Evolutionary conservation across 345 rosid genomes (phyloP).

Genomic region (Carallia brachiata): DNA sequence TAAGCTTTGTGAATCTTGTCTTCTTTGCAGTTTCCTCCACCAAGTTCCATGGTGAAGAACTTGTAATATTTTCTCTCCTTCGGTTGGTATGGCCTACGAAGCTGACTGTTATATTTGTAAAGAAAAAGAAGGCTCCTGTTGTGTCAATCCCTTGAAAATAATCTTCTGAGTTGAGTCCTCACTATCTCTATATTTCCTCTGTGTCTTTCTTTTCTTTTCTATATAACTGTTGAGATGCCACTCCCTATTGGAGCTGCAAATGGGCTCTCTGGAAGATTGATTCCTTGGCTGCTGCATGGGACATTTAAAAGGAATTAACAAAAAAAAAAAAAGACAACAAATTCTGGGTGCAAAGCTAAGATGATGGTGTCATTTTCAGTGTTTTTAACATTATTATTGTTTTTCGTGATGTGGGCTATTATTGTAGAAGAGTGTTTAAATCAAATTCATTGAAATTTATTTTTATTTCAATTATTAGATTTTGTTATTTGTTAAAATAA

Average conservation of each 20-base stretch:
- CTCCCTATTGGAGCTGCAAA: slow-evolving; percentile 60
- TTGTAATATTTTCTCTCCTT: slow-evolving; percentile 24
- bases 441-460: too few relatives aligned
- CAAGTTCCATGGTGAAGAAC: slow-evolving; percentile 26
- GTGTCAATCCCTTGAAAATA: slow-evolving; percentile 15
- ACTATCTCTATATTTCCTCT: slow-evolving; percentile 34
- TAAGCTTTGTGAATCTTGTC: slow-evolving; percentile 35
- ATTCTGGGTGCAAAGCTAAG: too few relatives aligned
- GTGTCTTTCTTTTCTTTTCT: slow-evolving; percentile 35
- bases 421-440: too few relatives aligned
- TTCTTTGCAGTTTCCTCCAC: slow-evolving; percentile 33
- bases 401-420: too few relatives aligned
- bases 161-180: slow-evolving; percentile 14
- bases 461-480: too few relatives aligned
- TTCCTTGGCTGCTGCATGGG: slow-evolving; percentile 47
- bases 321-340: background rate
- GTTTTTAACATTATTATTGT: too few relatives aligned
- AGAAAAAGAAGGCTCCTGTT: slow-evolving; percentile 17
- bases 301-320: too few relatives aligned
- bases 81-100: slow-evolving; percentile 23
- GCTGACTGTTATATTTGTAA: slow-evolving; percentile 15
- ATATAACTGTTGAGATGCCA: slow-evolving; percentile 66
- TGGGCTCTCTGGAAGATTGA: slow-evolving; percentile 87
- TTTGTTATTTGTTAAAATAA: too few relatives aligned
- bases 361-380: too few relatives aligned